Conservation (phyloP, 2,329 filamentous ascomycete species). For the Fusarium citri region DNA sequence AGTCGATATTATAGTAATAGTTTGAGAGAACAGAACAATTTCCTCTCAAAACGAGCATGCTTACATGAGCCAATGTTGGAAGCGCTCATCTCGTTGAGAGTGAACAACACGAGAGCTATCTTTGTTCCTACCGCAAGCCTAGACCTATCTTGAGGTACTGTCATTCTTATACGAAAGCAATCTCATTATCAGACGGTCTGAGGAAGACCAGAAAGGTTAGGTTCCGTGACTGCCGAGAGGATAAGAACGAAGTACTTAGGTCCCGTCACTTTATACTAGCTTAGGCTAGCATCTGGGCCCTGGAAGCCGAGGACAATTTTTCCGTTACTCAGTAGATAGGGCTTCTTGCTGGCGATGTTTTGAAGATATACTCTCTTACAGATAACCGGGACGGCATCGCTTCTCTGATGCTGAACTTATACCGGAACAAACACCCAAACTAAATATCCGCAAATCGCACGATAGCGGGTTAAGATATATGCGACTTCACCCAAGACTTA, state of each 20-base stretch:
- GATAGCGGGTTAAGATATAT: not conserved
- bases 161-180: not conserved
- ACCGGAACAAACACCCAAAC: not conserved
- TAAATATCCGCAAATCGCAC: too few relatives aligned
- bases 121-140: not conserved
- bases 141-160: not conserved
- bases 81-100: not conserved
- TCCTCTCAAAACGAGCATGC: not conserved
- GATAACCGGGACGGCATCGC: not conserved
- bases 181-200: not conserved
- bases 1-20: not conserved
- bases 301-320: too few relatives aligned
- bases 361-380: not conserved
- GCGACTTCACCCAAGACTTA: conserved; percentile 11
- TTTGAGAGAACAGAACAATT: not conserved
- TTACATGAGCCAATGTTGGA: not conserved
- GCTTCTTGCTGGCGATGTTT: too few relatives aligned
- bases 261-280: not conserved
- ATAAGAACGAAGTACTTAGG: not conserved
- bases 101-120: not conserved
- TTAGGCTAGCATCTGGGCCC: not conserved
- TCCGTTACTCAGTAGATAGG: too few relatives aligned
- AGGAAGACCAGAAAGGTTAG: not conserved
- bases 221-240: not conserved
- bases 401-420: too few relatives aligned